A percentile compares a stretch with the other conserved stretches of the same genome.
phyloP scores from a whole-genome alignment of 805 yeast genomes.

The Candida corydali region DNA sequence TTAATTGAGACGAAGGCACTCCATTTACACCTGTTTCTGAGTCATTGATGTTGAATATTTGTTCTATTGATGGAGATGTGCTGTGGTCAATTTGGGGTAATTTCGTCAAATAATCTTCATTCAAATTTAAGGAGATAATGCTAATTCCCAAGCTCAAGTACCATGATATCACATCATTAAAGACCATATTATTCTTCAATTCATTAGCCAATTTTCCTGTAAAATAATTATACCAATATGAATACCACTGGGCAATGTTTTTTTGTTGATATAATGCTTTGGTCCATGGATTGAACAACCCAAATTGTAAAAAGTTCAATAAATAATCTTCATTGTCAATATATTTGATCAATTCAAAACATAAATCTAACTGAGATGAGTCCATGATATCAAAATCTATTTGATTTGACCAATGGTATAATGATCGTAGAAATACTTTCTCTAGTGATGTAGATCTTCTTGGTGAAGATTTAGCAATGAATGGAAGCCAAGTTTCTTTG shows the following conservation, averaged over 20 bases:
- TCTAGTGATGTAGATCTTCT: constrained; percentile 1
- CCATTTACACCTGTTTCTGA: constrained; percentile 19
- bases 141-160: constrained; percentile 16
- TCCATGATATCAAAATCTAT: background rate
- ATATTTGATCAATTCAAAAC: background rate
- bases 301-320: constrained; percentile 6
- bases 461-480: constrained; percentile 1
- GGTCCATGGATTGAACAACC: constrained; percentile 10
- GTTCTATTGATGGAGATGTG: constrained; percentile 1
- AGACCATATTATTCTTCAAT: background rate
- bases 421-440: background rate
- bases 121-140: constrained; percentile 8
- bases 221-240: constrained; percentile 23
- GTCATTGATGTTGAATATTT: constrained; percentile 3
- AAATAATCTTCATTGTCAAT: background rate
- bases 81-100: constrained; percentile 5
- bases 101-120: background rate
- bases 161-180: constrained; percentile 8
- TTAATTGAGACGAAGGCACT: constrained; percentile 40
- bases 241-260: constrained; percentile 25
- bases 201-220: background rate
- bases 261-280: constrained; percentile 1
- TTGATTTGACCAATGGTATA: background rate
- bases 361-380: background rate
- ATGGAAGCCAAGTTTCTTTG: constrained; percentile 1